Evolutionary conservation across 495 filamentous ascomycete genomes (phyloP).

Genomic region (Parachaetomium inaequale): DNA sequence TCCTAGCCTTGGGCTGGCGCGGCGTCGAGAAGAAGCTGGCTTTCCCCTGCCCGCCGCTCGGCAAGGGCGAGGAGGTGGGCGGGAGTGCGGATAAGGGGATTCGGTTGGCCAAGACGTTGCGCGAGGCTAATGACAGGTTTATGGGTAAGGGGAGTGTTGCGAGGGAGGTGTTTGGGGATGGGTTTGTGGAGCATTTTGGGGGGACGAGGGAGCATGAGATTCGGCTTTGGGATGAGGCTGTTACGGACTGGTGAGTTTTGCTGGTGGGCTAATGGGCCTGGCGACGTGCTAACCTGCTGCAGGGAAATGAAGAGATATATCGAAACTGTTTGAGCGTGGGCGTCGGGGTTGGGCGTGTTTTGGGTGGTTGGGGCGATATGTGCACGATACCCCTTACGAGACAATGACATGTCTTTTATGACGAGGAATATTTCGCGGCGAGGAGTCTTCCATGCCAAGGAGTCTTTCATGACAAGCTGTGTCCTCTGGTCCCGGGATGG

Average conservation of each 20-base stretch:
- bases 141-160: slow-evolving; percentile 73
- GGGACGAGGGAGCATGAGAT: slow-evolving; percentile 92
- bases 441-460: too few relatives aligned
- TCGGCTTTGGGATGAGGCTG: slow-evolving; percentile 87
- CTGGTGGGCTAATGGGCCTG: not conserved
- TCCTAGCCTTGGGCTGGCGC: slow-evolving; percentile 81
- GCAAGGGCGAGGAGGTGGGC: slow-evolving; percentile 76
- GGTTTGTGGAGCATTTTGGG: slow-evolving; percentile 92
- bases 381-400: slow-evolving; percentile 1
- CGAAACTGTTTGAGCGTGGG: slow-evolving; percentile 58
- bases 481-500: not conserved
- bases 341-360: not conserved
- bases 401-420: not conserved
- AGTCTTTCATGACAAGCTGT: not conserved
- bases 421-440: too few relatives aligned
- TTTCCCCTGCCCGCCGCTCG: slow-evolving; percentile 76
- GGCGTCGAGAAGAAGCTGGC: slow-evolving; percentile 86
- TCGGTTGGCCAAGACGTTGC: slow-evolving; percentile 73
- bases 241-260: slow-evolving; percentile 77
- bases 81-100: slow-evolving; percentile 61
- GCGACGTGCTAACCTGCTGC: slow-evolving; percentile 21
- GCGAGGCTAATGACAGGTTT: slow-evolving; percentile 77
- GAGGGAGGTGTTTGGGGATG: slow-evolving; percentile 86
- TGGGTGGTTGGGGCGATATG: not conserved
- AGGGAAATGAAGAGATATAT: slow-evolving; percentile 70